phyloP scores from a whole-genome alignment of 2,329 filamentous ascomycete genomes.

The Fusarium lyarnte region DNA sequence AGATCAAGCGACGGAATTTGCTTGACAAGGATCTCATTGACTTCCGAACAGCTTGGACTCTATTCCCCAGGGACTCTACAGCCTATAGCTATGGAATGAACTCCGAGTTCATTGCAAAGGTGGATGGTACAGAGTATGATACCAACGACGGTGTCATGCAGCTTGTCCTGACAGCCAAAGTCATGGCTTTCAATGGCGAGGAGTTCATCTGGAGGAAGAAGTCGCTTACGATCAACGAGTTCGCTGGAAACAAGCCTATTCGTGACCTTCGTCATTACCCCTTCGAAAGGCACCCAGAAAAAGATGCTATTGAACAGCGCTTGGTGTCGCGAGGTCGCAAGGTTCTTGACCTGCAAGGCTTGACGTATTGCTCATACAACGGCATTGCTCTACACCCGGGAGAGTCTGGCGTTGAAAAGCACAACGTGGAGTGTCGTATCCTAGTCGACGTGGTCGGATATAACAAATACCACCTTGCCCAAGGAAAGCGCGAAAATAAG shows the following conservation, averaged over 20 bases:
- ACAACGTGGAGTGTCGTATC: slow-evolving; percentile 54
- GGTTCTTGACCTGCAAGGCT: slow-evolving; percentile 54
- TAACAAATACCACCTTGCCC: slow-evolving; percentile 52
- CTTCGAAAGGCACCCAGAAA: slow-evolving; percentile 46
- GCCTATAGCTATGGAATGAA: slow-evolving; percentile 53
- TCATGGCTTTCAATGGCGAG: slow-evolving; percentile 53
- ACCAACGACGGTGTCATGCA: neutral
- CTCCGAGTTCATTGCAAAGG: slow-evolving; percentile 54
- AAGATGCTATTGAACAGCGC: slow-evolving; percentile 42
- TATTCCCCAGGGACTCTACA: slow-evolving; percentile 52
- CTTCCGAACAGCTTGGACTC: slow-evolving; percentile 56
- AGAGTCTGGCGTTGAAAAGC: slow-evolving; percentile 34
- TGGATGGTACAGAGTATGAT: slow-evolving; percentile 48
- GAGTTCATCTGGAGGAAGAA: slow-evolving; percentile 54
- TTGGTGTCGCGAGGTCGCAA: slow-evolving; percentile 50
- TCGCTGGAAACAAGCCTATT: slow-evolving; percentile 54
- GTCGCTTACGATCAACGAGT: slow-evolving; percentile 45
- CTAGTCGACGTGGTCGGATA: slow-evolving; percentile 55
- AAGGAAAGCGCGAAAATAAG: slow-evolving; percentile 49
- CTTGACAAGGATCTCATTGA: slow-evolving; percentile 51
- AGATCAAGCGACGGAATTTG: slow-evolving; percentile 49
- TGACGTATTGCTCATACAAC: slow-evolving; percentile 54
- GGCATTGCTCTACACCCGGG: slow-evolving; percentile 50
- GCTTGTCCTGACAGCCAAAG: slow-evolving; percentile 46
- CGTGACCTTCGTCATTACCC: slow-evolving; percentile 53